Conservation (phyloP, 2,329 filamentous ascomycete species). For the Alternaria sp. region DNA sequence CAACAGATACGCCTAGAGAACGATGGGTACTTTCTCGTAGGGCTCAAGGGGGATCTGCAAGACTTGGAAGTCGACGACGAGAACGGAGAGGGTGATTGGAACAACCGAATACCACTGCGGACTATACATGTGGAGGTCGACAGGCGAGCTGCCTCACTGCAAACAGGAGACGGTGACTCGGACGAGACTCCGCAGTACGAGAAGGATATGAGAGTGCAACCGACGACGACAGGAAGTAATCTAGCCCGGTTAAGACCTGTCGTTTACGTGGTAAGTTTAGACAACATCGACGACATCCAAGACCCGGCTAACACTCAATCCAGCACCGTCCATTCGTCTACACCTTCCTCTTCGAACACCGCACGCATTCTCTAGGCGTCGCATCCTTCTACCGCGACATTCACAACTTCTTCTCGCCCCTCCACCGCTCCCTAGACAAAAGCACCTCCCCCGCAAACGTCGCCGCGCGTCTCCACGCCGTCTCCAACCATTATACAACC, state of each 20-base stretch:
- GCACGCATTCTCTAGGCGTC: slow-evolving; percentile 63
- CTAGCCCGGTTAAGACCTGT: slow-evolving; percentile 67
- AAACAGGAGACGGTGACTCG: slow-evolving; percentile 24
- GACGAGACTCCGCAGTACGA: slow-evolving; percentile 36
- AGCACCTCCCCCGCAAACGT: slow-evolving; percentile 55
- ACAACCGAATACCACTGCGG: slow-evolving; percentile 66
- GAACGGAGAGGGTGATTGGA: slow-evolving; percentile 46
- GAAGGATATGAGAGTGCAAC: slow-evolving; percentile 23
- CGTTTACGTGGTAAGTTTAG: slow-evolving; percentile 67
- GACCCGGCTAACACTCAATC: background rate
- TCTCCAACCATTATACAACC: slow-evolving; percentile 48
- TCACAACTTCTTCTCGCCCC: slow-evolving; percentile 61
- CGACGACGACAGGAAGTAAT: slow-evolving; percentile 9
- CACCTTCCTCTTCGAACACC: slow-evolving; percentile 73
- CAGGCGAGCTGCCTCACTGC: slow-evolving; percentile 47
- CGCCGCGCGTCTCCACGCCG: slow-evolving; percentile 53
- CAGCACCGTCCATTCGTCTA: slow-evolving; percentile 77
- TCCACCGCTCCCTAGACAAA: slow-evolving; percentile 56
- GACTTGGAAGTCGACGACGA: slow-evolving; percentile 59
- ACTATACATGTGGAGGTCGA: slow-evolving; percentile 73
- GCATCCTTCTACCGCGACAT: slow-evolving; percentile 59
- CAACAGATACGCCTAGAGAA: slow-evolving; percentile 55
- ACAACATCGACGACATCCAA: too few species aligned
- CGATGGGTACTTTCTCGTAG: slow-evolving; percentile 71
- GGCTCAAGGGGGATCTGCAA: slow-evolving; percentile 71